These are phyloP conservation scores for Oxyria digyna DNA, from an alignment of 148 eudicot genomes.

Conservation along the genomic window DNA sequence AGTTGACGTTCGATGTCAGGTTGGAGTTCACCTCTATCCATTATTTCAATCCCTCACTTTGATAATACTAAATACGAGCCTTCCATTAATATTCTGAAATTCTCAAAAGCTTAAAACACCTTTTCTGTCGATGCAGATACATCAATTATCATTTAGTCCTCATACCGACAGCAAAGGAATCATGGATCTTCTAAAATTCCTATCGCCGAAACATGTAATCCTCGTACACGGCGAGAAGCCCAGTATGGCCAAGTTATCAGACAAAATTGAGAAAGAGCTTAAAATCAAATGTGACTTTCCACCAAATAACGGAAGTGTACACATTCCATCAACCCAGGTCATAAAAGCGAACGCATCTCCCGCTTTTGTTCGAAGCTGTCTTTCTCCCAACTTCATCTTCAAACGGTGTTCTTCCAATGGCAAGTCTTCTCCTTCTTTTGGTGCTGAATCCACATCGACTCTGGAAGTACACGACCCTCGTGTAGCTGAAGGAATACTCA, in stretches of 20 bases:
- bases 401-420: conserved; percentile 14
- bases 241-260: conserved; percentile 55
- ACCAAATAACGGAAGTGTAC: conserved; percentile 52
- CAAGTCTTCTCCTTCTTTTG: conserved; percentile 13
- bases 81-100: background rate
- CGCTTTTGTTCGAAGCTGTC: conserved; percentile 36
- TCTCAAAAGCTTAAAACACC: background rate
- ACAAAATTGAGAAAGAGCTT: conserved; percentile 53
- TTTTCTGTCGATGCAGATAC: conserved; percentile 36
- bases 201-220: conserved; percentile 74
- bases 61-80: background rate
- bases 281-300: conserved; percentile 62
- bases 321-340: conserved; percentile 48
- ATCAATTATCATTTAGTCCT: conserved; percentile 80
- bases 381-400: conserved; percentile 63
- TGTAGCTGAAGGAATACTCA: conserved; percentile 52
- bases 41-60: background rate
- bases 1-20: conserved; percentile 93
- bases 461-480: conserved; percentile 49
- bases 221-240: conserved; percentile 96
- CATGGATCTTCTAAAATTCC: conserved; percentile 84
- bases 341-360: conserved; percentile 52
- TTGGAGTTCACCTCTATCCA: conserved; percentile 11
- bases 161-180: conserved; percentile 98
- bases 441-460: conserved; percentile 9